Evolutionary conservation across 768 basidiomycete species (phyloP).

Genomic region (Termitomyces titanicus): DNA sequence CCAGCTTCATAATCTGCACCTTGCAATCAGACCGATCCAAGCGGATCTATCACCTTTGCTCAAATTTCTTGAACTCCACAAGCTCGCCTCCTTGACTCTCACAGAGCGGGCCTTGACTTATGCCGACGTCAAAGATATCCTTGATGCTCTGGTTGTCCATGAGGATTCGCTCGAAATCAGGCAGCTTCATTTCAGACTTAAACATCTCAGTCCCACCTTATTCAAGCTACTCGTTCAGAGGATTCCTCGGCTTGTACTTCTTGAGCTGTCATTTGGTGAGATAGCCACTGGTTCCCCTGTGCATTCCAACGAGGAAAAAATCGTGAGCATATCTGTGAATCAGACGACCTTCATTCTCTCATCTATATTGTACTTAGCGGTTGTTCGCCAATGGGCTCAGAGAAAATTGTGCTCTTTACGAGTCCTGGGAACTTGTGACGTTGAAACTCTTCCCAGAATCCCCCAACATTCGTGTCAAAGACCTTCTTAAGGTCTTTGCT

Average conservation of each 20-base stretch:
- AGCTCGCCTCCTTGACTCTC: conserved; percentile 30
- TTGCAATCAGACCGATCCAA: conserved; percentile 38
- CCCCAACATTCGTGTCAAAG: background rate
- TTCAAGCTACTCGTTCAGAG: conserved; percentile 19
- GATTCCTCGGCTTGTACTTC: conserved; percentile 18
- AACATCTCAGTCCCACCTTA: conserved; percentile 21
- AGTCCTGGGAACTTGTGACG: conserved; percentile 11
- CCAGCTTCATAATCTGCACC: conserved; percentile 26
- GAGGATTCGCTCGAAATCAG: conserved; percentile 10
- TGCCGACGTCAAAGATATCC: conserved; percentile 27
- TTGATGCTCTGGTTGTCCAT: conserved; percentile 17
- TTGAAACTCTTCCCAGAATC: conserved; percentile 5
- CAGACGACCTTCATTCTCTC: background rate
- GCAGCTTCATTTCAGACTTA: conserved; percentile 17
- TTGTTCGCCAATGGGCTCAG: conserved; percentile 8
- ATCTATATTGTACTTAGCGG: background rate
- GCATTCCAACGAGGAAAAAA: background rate
- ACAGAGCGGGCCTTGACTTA: conserved; percentile 31
- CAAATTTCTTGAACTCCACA: conserved; percentile 27
- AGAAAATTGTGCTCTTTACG: conserved; percentile 1
- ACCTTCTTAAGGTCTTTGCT: conserved; percentile 5
- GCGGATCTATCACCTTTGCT: conserved; percentile 25
- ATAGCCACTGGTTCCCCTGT: conserved; percentile 3
- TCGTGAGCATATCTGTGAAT: conserved; percentile 6
- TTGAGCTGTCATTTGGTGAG: conserved; percentile 23